phyloP scores from a whole-genome alignment of 2,329 filamentous ascomycete species.

The Basipetospora chlamydospora region DNA sequence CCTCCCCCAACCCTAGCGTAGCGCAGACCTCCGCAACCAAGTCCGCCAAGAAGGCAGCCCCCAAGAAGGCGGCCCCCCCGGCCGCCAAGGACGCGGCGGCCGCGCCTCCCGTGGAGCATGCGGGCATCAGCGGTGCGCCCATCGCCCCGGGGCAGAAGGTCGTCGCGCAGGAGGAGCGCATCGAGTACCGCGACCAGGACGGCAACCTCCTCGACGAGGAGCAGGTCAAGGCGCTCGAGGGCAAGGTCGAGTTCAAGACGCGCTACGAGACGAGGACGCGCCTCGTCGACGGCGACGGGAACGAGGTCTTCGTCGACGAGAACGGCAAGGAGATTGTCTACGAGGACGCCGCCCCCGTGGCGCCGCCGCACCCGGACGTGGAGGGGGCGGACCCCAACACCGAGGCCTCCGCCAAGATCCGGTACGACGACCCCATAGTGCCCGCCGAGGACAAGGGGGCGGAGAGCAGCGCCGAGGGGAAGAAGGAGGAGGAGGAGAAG shows the following conservation, averaged over 20 bases:
- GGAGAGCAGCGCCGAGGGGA: slow-evolving; percentile 35
- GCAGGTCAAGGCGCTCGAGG: slow-evolving; percentile 70
- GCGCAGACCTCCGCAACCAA: slow-evolving; percentile 6
- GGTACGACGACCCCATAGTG: slow-evolving; percentile 20
- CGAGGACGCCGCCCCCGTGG: slow-evolving; percentile 24
- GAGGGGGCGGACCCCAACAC: slow-evolving; percentile 48
- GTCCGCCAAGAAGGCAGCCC: slow-evolving; percentile 12
- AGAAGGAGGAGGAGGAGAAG: slow-evolving; percentile 39
- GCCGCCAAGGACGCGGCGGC: slow-evolving; percentile 8
- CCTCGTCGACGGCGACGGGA: slow-evolving; percentile 64
- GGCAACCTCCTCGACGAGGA: slow-evolving; percentile 77
- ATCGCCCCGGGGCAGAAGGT: slow-evolving; percentile 33
- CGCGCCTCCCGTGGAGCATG: slow-evolving; percentile 10
- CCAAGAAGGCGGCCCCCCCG: slow-evolving; percentile 10
- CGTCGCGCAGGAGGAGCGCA: slow-evolving; percentile 54
- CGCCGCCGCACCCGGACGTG: slow-evolving; percentile 46
- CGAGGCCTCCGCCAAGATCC: slow-evolving; percentile 22
- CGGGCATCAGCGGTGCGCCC: slow-evolving; percentile 33
- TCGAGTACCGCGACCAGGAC: slow-evolving; percentile 91
- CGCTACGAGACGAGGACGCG: slow-evolving; percentile 90
- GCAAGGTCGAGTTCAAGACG: slow-evolving; percentile 91
- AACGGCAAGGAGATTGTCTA: slow-evolving; percentile 23
- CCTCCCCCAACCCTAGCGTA: slow-evolving; percentile 11
- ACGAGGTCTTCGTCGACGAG: slow-evolving; percentile 42
- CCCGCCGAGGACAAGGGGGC: too few relatives aligned